Conservation (phyloP, 2,329 filamentous ascomycete genomes). For the Talaromyces sp. region DNA sequence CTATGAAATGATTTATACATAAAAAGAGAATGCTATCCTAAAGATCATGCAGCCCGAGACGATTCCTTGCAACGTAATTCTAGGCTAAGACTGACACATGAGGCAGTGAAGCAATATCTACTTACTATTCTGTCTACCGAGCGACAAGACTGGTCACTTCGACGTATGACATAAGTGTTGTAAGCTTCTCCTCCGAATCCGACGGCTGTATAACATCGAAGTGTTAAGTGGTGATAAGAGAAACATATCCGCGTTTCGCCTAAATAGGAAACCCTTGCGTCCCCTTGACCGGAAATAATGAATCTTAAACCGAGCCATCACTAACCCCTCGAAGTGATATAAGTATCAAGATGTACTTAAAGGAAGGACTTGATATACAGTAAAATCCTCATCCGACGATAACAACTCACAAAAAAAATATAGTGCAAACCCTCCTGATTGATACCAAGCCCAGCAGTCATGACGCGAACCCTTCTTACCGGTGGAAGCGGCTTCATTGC, state of each 20-base stretch:
- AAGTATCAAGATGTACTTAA: no score
- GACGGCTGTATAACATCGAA: no score
- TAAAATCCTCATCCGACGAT: no score
- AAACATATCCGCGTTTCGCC: no score
- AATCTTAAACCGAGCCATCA: background rate
- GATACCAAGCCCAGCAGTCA: background rate
- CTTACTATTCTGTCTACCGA: background rate
- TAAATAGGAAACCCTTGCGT: no score
- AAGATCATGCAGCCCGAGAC: background rate
- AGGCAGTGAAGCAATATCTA: background rate
- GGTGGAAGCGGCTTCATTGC: slow-evolving; percentile 58
- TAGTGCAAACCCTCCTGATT: background rate
- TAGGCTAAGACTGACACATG: background rate
- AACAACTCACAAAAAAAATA: no score
- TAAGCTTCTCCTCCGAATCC: background rate
- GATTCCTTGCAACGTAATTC: background rate
- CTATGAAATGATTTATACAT: background rate
- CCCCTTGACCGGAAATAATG: background rate
- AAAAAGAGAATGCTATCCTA: background rate
- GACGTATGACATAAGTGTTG: no score
- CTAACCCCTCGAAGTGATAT: no score
- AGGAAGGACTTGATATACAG: no score
- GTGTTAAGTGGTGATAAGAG: no score
- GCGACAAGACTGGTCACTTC: no score
- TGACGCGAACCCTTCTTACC: slow-evolving; percentile 10